Evolutionary conservation across 495 filamentous ascomycete species (phyloP), one percentile per base, ranked within the genome.

Genomic region (Aspergillus sclerotiicarbonarius): DNA sequence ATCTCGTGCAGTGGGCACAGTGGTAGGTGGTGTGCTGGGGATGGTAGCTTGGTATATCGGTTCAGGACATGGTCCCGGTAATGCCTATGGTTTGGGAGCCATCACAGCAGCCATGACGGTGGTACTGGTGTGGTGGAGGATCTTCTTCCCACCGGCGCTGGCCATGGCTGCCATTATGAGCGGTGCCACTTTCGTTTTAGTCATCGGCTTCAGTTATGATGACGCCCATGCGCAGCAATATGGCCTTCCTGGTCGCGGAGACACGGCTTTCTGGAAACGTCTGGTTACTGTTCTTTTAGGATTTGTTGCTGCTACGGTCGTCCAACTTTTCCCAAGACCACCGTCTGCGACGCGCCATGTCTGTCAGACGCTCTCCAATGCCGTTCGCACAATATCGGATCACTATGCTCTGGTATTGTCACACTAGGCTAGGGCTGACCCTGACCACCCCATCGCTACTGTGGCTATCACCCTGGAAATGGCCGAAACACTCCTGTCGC

Each of bases 21-120:
- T 78, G 6, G 45, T 73, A 49, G 75, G 74, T 7, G 75, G 74
- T 13, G 62, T 76, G 8, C 30, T 70, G 9, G 75, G 70, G 16
- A 54, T 76, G 56, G 62, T 74, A 8, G 71, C 66, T 10, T 78
- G 74, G 75, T 78, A 78, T 51, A 72, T 78, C 44, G 75, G 74
- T 1, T 74, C 74, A 0, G 75, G 72, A 2, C 25, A 65, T 50
- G 75, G 74, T 2, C 16, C 47, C 10, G 75, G 74, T 10, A 76
- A 78, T 48, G 60, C 75, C 0, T 76, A 72, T 32, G 72, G 74
- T 1, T 53, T 78, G 30, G 72, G 66, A 6, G 71, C 74, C 6
- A 67, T 69, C 25, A 68, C 71, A 54, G 75, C 69, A 9, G 63
- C 62, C 8, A 60, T 71, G 6, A 60, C 70, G 13, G 12, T 62